Evolutionary conservation across 805 yeast species (phyloP).

Genomic region (Ogataea salicorniae): DNA sequence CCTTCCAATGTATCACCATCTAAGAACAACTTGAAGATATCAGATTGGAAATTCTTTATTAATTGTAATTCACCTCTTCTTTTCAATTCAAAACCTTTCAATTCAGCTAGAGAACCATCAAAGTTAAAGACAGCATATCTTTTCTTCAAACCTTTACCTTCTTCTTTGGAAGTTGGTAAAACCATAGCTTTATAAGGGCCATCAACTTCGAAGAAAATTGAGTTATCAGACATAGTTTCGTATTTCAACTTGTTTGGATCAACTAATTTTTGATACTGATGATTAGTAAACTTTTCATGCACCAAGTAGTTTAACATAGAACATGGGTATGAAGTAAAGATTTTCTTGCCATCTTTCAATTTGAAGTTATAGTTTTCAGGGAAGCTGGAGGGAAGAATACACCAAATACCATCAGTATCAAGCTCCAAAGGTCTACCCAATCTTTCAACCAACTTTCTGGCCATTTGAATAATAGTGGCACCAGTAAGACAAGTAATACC

Average conservation of each 20-base stretch:
- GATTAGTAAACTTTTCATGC: slow-evolving; percentile 85
- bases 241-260: slow-evolving; percentile 68
- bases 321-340: slow-evolving; percentile 85
- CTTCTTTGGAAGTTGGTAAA: slow-evolving; percentile 94
- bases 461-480: slow-evolving; percentile 97
- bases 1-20: slow-evolving; percentile 75
- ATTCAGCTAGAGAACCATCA: slow-evolving; percentile 90
- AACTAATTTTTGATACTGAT: slow-evolving; percentile 83
- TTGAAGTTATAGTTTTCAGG: slow-evolving; percentile 82
- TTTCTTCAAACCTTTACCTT: slow-evolving; percentile 93
- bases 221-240: slow-evolving; percentile 78
- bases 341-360: slow-evolving; percentile 69
- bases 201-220: slow-evolving; percentile 96
- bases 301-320: slow-evolving; percentile 93
- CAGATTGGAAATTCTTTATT: slow-evolving; percentile 92
- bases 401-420: slow-evolving; percentile 99
- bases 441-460: slow-evolving; percentile 83
- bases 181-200: slow-evolving; percentile 99
- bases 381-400: slow-evolving; percentile 87
- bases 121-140: slow-evolving; percentile 95
- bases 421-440: slow-evolving; percentile 92
- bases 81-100: slow-evolving; percentile 94
- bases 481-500: slow-evolving; percentile 98
- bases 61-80: slow-evolving; percentile 94
- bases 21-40: slow-evolving; percentile 83